These are phyloP conservation scores for Drechslerella stenobrocha DNA, from an alignment of 2,329 filamentous ascomycete genomes.

Conservation along the genomic window DNA sequence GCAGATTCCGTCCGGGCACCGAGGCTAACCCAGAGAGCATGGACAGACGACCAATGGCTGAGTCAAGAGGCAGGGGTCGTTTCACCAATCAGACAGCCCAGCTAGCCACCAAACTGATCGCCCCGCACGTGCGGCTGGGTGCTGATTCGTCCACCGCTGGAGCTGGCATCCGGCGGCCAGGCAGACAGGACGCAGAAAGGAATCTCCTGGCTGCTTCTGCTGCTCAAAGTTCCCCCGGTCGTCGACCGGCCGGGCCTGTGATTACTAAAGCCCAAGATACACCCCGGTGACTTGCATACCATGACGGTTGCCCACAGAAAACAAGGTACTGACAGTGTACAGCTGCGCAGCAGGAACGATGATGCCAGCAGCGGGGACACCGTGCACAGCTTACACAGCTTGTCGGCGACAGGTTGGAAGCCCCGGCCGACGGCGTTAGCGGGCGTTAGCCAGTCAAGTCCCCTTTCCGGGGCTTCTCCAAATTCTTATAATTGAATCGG, in stretches of 20 bases:
- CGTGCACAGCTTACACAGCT: not conserved
- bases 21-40: not conserved
- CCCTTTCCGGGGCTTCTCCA: not conserved
- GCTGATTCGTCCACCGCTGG: conserved; percentile 36
- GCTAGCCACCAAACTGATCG: conserved; percentile 29
- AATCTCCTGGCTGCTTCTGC: conserved; percentile 36
- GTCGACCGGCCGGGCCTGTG: not conserved
- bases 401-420: not conserved
- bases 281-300: conserved; percentile 21
- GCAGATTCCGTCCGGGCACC: conserved; percentile 1
- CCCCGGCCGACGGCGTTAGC: not conserved
- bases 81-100: conserved; percentile 18
- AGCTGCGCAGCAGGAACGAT: too few species aligned
- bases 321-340: conserved; percentile 26
- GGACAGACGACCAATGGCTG: conserved; percentile 9
- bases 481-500: not conserved
- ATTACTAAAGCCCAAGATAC: conserved; percentile 12
- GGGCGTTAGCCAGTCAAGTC: too few species aligned
- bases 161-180: not conserved
- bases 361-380: too few species aligned
- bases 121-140: conserved; percentile 45
- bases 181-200: conserved; percentile 11
- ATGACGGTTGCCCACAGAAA: conserved; percentile 13
- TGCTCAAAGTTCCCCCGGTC: conserved; percentile 3
- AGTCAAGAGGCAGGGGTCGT: conserved; percentile 37